Evolutionary conservation across 768 basidiomycete species (phyloP).

Genomic region (Gymnopilus dilepis): DNA sequence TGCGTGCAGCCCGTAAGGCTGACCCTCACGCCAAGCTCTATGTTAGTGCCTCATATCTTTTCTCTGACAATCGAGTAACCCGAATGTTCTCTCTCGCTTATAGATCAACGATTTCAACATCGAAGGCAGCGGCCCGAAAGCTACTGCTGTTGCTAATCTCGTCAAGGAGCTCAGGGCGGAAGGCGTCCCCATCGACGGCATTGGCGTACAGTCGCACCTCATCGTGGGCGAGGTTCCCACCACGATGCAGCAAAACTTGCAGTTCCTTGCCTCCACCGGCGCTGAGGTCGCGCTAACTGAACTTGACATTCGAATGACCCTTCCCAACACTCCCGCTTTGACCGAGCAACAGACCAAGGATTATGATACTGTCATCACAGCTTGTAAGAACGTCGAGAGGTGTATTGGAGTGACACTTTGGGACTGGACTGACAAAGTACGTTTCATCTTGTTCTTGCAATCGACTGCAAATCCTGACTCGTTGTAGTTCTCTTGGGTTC

Average conservation of each 20-base stretch:
- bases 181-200: constrained; percentile 63
- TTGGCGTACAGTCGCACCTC: constrained; percentile 66
- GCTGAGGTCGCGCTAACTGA: constrained; percentile 74
- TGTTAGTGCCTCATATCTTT: constrained; percentile 32
- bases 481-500: constrained; percentile 46
- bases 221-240: constrained; percentile 62
- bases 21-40: constrained; percentile 65
- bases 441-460: background rate
- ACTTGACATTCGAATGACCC: constrained; percentile 65
- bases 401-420: constrained; percentile 54
- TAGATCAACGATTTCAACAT: constrained; percentile 48
- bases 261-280: constrained; percentile 62
- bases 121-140: constrained; percentile 53
- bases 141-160: constrained; percentile 61
- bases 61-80: background rate
- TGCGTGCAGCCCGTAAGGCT: constrained; percentile 56
- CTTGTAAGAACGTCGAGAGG: constrained; percentile 50
- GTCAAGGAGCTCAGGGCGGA: constrained; percentile 52
- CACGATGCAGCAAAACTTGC: constrained; percentile 51
- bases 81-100: too few relatives aligned
- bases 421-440: constrained; percentile 49
- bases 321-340: constrained; percentile 53
- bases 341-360: constrained; percentile 61
- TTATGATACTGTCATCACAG: constrained; percentile 57
- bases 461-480: background rate